Base-by-base conservation (phyloP, 768 basidiomycete species). In the Boletus pseudo-olivaceus region DNA sequence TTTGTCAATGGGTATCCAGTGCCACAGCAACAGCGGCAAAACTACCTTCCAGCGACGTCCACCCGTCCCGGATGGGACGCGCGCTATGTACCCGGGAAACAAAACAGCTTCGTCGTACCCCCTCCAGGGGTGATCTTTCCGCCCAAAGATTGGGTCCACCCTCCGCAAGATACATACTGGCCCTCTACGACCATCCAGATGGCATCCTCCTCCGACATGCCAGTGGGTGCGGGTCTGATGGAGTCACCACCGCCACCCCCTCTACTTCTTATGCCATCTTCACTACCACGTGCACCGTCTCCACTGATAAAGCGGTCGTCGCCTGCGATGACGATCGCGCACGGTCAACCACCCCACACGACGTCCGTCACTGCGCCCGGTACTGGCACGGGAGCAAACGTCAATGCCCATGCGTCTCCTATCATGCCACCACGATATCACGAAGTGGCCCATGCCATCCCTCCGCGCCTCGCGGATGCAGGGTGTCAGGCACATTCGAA, bases 51-150 rank as follows among this genome's bases (percentile, higher is more conserved):
- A 14, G 52, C 37, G 26, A 10, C 46, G 26, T 9, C 27, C 17
- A 3, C 39, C 44, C 39, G 40, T 23, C 54, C 59, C 15, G 54
- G 15, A 32, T 46, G 60, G 57, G 64, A 67, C 19, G 26, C 54
- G 15, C 47, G 42, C 30, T 29, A 39, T 8, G 27, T 4, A 26
- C 52, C 55, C 5, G 56, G 50, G n/a, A 59, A 60, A 32, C 60
- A 48, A 37, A 55, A 42, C 34, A 44, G 32, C 12, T 54, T 60
- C 34, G 32, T 64, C 30, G 49, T 69, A 4, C 67, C 67, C 34
- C 67, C 67, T 17, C 67, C 67, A 12, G 67, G 67, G 20, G 55
- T 64, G 42, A 53, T 69, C 26, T 60, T 68, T 46, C 60, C 67
- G 4, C 20, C 20, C n/a, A 41, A 62, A 48, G 65, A 64, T 14